Base-by-base conservation (phyloP, 2,329 filamentous ascomycete species). In the Trichoderma arundinaceum region DNA sequence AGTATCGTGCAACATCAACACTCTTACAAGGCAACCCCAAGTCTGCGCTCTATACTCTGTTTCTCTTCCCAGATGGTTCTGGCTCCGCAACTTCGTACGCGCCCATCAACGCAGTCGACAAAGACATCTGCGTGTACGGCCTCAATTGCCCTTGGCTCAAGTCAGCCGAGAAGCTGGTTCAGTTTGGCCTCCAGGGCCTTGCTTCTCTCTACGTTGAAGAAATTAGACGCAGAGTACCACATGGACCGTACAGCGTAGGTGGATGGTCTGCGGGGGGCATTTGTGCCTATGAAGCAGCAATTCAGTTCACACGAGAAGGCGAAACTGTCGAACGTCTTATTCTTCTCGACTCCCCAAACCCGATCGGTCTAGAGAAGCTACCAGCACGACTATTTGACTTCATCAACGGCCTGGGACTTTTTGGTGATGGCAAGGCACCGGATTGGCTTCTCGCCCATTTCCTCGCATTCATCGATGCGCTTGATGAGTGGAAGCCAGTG, bases 241-340 rank as follows among this genome's bases (percentile, higher is more conserved):
- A 80, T 41, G 90, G 90, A 0, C 88, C 89, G 1, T 92, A 91
- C 76, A 83, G 83, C 54, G 77, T 92, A 1, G 84, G 86, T 15
- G 90, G 90, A 33, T 92, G 90, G 90, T 90, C 86, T n/a, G 89
- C 89, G 1, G 90, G 90, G 44, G 90, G 90, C 51, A 87, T 91
- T 51, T 88, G 88, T 67, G 88, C 89, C 52, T 92, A 86, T 72
- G 87, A 90, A 71, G 86, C 87, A 13, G 83, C 86, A 41, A 83
- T 84, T 65, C 85, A 89, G 69, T 79, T 90, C 19, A 82, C 82
- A 66, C 81, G 83, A 70, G 81, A 81, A 12, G 83, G 84, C 19
- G 85, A 89, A 56, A 74, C 74, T 35, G 86, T 90, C 4, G 83
- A 84, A 13, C 80, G 85, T 62, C 79, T 90, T 10, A 80, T 90